Evolutionary conservation across 805 yeast genomes (phyloP).

Genomic region (Hanseniaspora lachancei): DNA sequence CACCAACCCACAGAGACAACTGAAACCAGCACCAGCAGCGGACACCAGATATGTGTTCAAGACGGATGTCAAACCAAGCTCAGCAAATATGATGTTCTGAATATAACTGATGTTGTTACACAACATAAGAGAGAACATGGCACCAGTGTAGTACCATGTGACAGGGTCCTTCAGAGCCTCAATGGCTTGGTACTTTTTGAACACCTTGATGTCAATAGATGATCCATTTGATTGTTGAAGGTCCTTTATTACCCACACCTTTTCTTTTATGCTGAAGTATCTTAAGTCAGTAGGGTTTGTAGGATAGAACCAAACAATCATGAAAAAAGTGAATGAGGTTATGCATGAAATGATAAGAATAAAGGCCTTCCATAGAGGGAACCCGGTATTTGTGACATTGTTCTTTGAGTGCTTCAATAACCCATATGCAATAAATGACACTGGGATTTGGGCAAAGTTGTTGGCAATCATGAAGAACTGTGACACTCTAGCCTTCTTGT

Average conservation of each 20-base stretch:
- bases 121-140: constrained; percentile 31
- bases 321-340: constrained; percentile 28
- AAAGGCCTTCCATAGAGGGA: constrained; percentile 38
- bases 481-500: constrained; percentile 32
- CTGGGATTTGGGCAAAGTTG: constrained; percentile 26
- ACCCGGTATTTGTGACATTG: neutral
- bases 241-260: constrained; percentile 33
- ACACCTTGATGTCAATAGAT: constrained; percentile 33
- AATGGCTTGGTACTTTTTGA: constrained; percentile 32
- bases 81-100: constrained; percentile 31
- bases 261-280: constrained; percentile 33
- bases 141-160: constrained; percentile 28
- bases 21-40: constrained; percentile 36
- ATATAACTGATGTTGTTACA: constrained; percentile 38
- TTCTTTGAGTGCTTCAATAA: constrained; percentile 14
- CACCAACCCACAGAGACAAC: constrained; percentile 25
- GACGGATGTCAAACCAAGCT: constrained; percentile 29
- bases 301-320: constrained; percentile 32
- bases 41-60: constrained; percentile 36
- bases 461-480: constrained; percentile 30
- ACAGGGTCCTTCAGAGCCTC: constrained; percentile 36
- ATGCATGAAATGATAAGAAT: constrained; percentile 38
- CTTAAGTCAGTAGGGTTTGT: constrained; percentile 36
- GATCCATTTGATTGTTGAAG: constrained; percentile 29
- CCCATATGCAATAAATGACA: constrained; percentile 31